phyloP scores from a whole-genome alignment of 2,329 filamentous ascomycete genomes.

The Geoglossum cookeanum region DNA sequence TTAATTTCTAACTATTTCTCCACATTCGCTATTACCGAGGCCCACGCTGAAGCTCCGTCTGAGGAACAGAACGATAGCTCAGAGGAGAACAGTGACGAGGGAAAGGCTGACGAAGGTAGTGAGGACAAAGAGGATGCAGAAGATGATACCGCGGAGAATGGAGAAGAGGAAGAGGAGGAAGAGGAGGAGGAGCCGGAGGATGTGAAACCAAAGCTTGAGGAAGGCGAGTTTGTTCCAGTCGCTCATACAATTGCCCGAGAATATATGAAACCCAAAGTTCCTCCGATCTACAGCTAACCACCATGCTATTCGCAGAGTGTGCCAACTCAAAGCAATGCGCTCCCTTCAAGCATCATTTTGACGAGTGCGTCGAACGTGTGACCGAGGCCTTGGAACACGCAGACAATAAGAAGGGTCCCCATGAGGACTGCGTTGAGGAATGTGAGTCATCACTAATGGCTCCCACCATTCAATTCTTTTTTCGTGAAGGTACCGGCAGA shows the following conservation, averaged over 20 bases:
- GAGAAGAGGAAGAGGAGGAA: conserved; percentile 52
- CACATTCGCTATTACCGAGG: conserved; percentile 42
- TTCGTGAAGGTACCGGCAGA: background rate
- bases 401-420: conserved; percentile 46
- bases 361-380: conserved; percentile 94
- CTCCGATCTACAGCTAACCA: background rate
- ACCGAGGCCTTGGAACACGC: conserved; percentile 42
- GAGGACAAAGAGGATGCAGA: conserved; percentile 29
- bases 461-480: conserved; percentile 2
- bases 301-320: conserved; percentile 48
- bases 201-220: conserved; percentile 71
- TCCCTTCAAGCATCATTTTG: conserved; percentile 89
- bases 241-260: background rate
- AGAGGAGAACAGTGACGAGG: conserved; percentile 23
- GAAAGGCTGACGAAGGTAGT: conserved; percentile 28
- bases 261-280: background rate
- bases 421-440: conserved; percentile 97
- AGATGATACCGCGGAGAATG: conserved; percentile 38
- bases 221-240: conserved; percentile 45
- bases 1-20: conserved; percentile 45
- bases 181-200: conserved; percentile 71
- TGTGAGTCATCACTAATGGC: conserved; percentile 39
- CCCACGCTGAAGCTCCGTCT: conserved; percentile 39
- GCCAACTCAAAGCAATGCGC: conserved; percentile 68
- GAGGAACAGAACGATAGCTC: conserved; percentile 28